Evolutionary conservation across 176 grass and related monocot genomes (phyloP), one percentile per base, ranked within the genome.

Genomic region (Carex scoparia): DNA sequence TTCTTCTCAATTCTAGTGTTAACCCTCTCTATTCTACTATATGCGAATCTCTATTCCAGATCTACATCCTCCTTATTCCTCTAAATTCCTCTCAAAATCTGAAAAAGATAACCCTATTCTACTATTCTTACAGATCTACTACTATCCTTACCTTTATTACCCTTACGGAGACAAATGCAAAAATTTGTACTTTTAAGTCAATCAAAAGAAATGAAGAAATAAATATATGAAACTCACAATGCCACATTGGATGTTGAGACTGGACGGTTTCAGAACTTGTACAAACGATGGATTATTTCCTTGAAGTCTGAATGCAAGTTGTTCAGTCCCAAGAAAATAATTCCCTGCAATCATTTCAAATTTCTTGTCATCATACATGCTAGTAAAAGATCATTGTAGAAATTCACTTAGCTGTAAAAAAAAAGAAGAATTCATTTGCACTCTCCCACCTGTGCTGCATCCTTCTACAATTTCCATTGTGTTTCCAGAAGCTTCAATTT

Each of bases 251-350:
- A 54, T 56, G 61, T 55, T 60, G 28, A 85, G 55, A 61, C 87
- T 84, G 16, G 0, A 55, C 7, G 0, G 67, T 46, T 87, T 63
- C 27, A 91, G 69, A 85, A 93, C 89, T 59, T 63, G 83, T 38
- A 87, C 15, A 82, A 91, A 93, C 31, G 55, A 81, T 15, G 91
- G 84, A 89, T 93, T 87, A 38, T 48, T 59, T 4, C 35, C 48
- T 54, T 28, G 44, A 38, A 87, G 18, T 11, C 38, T 37, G 67
- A 23, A 65, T 48, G 89, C 55, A 18, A 67, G 23, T 12, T 78
- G 27, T 72, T 87, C 71, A 60, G 69, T 9, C 16, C 19, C 14
- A 33, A 38, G 73, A 51, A 85, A 73, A 1, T 74, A 31, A 28
- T 80, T 71, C 0, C 0, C 78, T 85, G 71, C 65, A 13, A 16